phyloP scores from a whole-genome alignment of 139 green algal species.

The Volvox reticuliferus region DNA sequence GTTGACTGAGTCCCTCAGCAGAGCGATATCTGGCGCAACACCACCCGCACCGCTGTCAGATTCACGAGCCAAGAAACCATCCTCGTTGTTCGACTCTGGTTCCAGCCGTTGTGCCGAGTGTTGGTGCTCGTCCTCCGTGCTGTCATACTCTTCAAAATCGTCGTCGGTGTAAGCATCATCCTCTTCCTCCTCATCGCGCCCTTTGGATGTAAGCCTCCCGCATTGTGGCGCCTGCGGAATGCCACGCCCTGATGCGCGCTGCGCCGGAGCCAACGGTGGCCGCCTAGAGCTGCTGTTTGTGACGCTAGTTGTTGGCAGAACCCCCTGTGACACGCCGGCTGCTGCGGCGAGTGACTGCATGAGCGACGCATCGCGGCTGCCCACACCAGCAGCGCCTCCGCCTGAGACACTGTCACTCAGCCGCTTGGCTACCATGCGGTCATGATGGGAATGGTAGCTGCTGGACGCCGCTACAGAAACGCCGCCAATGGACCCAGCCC shows the following conservation, averaged over 20 bases:
- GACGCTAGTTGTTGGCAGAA: background rate
- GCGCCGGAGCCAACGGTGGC: background rate
- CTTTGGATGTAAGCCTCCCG: background rate
- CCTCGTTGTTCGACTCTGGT: background rate
- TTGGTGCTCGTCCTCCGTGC: conserved; percentile 5
- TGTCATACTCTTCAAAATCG: conserved; percentile 39
- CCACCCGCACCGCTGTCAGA: background rate
- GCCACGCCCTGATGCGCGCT: background rate
- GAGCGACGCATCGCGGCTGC: background rate
- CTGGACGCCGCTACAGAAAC: background rate
- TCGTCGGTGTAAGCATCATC: conserved; percentile 23
- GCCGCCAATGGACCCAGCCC: background rate
- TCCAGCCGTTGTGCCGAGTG: background rate
- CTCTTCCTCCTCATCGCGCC: background rate
- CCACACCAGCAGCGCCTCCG: background rate
- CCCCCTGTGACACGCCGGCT: background rate
- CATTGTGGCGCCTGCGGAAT: background rate
- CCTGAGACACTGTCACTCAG: background rate
- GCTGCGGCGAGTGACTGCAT: background rate
- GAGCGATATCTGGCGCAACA: background rate
- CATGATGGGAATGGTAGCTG: background rate
- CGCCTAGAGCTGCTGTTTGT: background rate
- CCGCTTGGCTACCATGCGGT: background rate
- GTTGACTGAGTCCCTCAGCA: conserved; percentile 25
- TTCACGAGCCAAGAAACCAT: background rate